A percentile compares a stretch with the other conserved stretches of the same genome.
These are phyloP conservation scores for Aspergillus piperis DNA, from an alignment of 2,329 filamentous ascomycete genomes.

Conservation along the genomic window DNA sequence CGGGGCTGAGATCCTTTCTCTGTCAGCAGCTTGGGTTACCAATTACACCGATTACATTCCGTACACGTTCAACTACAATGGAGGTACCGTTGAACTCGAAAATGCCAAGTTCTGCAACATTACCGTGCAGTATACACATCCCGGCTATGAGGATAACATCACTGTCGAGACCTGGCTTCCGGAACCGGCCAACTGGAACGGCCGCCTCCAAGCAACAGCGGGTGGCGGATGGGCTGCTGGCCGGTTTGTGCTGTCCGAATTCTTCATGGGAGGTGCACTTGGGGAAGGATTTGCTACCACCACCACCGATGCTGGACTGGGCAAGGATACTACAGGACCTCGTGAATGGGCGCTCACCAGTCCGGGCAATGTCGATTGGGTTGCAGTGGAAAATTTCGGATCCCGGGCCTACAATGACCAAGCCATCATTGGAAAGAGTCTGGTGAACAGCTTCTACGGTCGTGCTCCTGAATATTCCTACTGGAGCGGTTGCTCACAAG, in stretches of 20 bases:
- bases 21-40: constrained; percentile 18
- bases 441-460: constrained; percentile 36
- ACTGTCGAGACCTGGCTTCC: constrained; percentile 39
- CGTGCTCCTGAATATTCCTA: constrained; percentile 40
- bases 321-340: not conserved
- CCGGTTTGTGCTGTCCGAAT: constrained; percentile 9
- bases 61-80: constrained; percentile 13
- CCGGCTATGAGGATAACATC: constrained; percentile 37
- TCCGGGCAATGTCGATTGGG: constrained; percentile 1
- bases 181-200: constrained; percentile 36
- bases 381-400: constrained; percentile 9
- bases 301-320: constrained; percentile 17
- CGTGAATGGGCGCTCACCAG: constrained; percentile 13
- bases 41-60: constrained; percentile 16
- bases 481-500: constrained; percentile 49
- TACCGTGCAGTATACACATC: constrained; percentile 42
- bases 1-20: constrained; percentile 21
- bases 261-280: constrained; percentile 17
- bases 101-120: constrained; percentile 40
- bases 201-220: constrained; percentile 41
- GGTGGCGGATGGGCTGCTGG: constrained; percentile 39
- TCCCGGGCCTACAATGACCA: not conserved
- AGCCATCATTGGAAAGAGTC: constrained; percentile 28
- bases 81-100: not conserved
- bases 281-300: constrained; percentile 12